These are phyloP conservation scores for Blastocystis sp. DNA, from an alignment of 352 stramenopile species.

Conservation along the genomic window DNA sequence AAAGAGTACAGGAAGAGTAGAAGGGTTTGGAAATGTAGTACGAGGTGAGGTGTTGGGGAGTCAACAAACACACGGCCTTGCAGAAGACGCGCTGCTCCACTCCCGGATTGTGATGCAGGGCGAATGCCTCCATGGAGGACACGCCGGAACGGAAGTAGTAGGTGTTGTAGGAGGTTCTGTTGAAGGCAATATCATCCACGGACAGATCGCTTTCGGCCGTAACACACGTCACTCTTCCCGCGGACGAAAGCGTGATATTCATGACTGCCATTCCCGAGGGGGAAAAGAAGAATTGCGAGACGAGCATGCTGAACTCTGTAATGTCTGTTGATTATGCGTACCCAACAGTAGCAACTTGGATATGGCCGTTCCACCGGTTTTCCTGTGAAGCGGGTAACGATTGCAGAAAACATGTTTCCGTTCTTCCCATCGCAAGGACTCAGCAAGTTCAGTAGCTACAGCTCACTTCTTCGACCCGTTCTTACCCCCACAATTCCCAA, in stretches of 20 bases:
- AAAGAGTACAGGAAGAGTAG: constrained; percentile 27
- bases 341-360: neutral
- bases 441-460: constrained; percentile 54
- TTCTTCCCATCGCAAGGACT: constrained; percentile 37
- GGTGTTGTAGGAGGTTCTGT: neutral
- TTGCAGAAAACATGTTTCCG: constrained; percentile 19
- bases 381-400: neutral
- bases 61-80: neutral
- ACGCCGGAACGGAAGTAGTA: neutral
- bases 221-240: constrained; percentile 8
- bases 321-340: constrained; percentile 17
- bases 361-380: neutral
- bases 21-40: constrained; percentile 20
- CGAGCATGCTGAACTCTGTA: constrained; percentile 2
- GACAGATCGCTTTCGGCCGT: neutral
- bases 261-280: neutral
- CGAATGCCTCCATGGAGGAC: neutral
- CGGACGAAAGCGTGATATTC: constrained; percentile 13
- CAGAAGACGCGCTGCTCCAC: constrained; percentile 22
- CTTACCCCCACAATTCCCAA: constrained; percentile 22
- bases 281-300: neutral
- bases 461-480: neutral
- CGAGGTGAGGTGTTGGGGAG: neutral
- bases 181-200: neutral
- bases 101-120: neutral